Percentiles rank a stretch among this genome's conserved stretches.
Evolutionary conservation across 1,284 basidiomycete species (phyloP).

Genomic region (Ganoderma multipileum): DNA sequence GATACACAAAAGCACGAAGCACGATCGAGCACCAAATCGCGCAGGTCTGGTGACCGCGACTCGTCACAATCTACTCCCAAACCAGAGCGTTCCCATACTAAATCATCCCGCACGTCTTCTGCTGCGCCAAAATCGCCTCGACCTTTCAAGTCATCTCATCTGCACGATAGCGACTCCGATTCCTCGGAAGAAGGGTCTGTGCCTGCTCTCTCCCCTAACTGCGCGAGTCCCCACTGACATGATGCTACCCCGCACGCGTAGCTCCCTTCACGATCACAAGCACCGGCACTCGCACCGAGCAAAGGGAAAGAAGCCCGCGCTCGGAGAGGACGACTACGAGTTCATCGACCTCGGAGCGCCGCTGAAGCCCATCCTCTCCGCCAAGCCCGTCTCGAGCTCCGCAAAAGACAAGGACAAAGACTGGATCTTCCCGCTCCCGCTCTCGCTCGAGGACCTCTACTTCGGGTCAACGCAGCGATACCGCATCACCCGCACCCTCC

Average conservation of each 20-base stretch:
- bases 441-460: slow-evolving; percentile 89
- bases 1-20: slow-evolving; percentile 16
- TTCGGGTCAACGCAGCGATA: slow-evolving; percentile 82
- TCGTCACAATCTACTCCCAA: slow-evolving; percentile 22
- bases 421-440: slow-evolving; percentile 74
- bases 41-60: slow-evolving; percentile 22
- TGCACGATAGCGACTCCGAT: slow-evolving; percentile 31
- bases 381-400: slow-evolving; percentile 37
- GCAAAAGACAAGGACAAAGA: slow-evolving; percentile 40
- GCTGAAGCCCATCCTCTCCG: slow-evolving; percentile 43
- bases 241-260: slow-evolving; percentile 10
- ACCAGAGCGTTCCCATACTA: slow-evolving; percentile 20
- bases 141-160: slow-evolving; percentile 20
- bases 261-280: slow-evolving; percentile 20
- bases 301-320: slow-evolving; percentile 32
- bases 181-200: slow-evolving; percentile 30
- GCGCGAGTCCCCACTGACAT: slow-evolving; percentile 13
- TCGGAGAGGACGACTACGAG: slow-evolving; percentile 42
- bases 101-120: slow-evolving; percentile 17
- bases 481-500: slow-evolving; percentile 70
- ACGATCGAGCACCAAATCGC: slow-evolving; percentile 13
- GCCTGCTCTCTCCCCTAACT: not conserved
- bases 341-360: slow-evolving; percentile 42
- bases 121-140: slow-evolving; percentile 18
- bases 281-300: slow-evolving; percentile 24